Percentiles rank a stretch among this genome's conserved stretches.
These are phyloP conservation scores for Hymenoscyphus fraxineus DNA, from an alignment of 2,329 filamentous ascomycete species.

Conservation along the genomic window DNA sequence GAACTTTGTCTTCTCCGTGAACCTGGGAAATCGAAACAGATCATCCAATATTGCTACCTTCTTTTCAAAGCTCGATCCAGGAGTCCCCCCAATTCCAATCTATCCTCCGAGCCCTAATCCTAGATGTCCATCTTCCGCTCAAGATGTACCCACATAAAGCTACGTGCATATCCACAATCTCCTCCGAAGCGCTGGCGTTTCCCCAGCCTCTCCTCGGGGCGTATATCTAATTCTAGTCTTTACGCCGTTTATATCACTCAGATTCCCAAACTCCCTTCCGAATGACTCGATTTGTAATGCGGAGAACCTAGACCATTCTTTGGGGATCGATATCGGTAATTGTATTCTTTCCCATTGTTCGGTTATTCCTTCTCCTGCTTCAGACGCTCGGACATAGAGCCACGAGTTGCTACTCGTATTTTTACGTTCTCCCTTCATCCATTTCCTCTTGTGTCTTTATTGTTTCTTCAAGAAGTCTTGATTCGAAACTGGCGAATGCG, in stretches of 20 bases:
- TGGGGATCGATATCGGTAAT: not conserved
- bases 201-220: not conserved
- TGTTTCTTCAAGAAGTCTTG: not conserved
- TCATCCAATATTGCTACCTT: not conserved
- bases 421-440: not conserved
- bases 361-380: not conserved
- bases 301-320: not conserved
- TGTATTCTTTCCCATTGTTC: not conserved
- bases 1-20: not conserved
- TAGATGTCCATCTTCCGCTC: not conserved
- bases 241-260: slow-evolving; percentile 2
- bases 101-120: not conserved
- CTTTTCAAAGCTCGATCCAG: not conserved
- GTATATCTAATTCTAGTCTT: not conserved
- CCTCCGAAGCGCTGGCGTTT: not conserved
- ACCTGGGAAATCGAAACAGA: no score
- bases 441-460: no score
- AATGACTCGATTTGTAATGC: not conserved
- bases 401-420: not conserved
- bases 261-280: not conserved
- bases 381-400: not conserved
- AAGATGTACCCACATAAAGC: not conserved
- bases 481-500: not conserved
- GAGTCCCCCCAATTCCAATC: not conserved
- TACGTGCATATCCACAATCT: not conserved